Base-by-base conservation (phyloP, 805 yeast species). In the Priceomyces melissophilus region DNA sequence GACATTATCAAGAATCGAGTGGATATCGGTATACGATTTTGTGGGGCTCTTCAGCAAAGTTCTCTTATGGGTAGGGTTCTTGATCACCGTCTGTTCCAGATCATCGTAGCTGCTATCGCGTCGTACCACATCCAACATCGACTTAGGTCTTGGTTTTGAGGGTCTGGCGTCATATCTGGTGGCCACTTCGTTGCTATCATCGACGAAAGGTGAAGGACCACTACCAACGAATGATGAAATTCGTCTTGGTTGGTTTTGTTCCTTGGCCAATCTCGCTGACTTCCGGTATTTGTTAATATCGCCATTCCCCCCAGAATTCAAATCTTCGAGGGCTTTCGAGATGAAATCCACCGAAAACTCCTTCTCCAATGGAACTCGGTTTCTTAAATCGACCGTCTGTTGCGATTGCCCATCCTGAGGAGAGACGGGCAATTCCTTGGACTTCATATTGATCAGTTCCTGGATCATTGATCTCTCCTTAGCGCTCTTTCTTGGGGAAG, bases 271-370 rank as follows among this genome's bases (percentile, higher is more conserved):
- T 16, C 75, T 47, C 11, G 68, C 67, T 2, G 73, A 67, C 38
- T 60, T 53, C 41, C 75, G 53, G 46, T 62, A 70, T 46, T 61
- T 65, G 34, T 55, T 63, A 30, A 70, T 55, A 42, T 70, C 74
- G 9, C 75, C 75, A 41, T 70, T 57, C 4, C 75, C 75, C 10
- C 75, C 75, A 1, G 61, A 50, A 42, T 69, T 68, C 46, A 70
- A 60, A 48, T 70, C 75, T 46, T 70, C 74, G 27, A 70, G 52
- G 1, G 74, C 75, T 41, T 69, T 68, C 10, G 75, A 74, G 17
- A 70, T 70, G 42, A 65, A 70, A 42, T 70, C 75, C 25, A 70
- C 64, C 2, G 73, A 67, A 44, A 70, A 70, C 43, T 70, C 75
- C 42, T 69, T 68, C 40, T 60, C 54, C 7, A 69, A 57, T 8